phyloP scores from a whole-genome alignment of 371 early-diverging fungal species.

The Smittium mucronatum region DNA sequence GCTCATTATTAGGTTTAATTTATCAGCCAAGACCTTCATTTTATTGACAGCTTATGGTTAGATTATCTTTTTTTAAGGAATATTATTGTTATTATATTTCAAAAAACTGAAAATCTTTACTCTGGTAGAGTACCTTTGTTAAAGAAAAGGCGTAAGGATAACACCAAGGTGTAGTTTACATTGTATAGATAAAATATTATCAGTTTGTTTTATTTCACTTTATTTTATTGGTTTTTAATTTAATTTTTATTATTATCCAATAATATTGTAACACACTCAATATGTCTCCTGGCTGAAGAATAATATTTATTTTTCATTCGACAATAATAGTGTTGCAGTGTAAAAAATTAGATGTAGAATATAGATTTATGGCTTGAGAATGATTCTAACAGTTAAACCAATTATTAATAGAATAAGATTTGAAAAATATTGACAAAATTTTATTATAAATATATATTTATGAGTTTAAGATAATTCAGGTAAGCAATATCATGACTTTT shows the following conservation, averaged over 20 bases:
- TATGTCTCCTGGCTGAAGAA: too few species aligned
- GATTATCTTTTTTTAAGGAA: neutral
- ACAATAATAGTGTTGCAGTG: too few species aligned
- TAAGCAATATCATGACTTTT: too few species aligned
- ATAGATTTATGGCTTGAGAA: too few species aligned
- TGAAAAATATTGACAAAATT: too few species aligned
- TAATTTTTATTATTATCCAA: neutral
- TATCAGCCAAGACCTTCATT: neutral
- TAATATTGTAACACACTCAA: neutral
- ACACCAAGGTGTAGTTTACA: too few species aligned
- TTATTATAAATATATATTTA: too few species aligned
- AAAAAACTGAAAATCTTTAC: neutral
- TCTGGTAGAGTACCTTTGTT: neutral
- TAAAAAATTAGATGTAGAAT: too few species aligned
- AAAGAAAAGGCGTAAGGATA: neutral
- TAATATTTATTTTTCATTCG: too few species aligned
- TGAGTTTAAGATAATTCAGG: too few species aligned
- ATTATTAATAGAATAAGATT: too few species aligned
- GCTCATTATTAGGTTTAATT: neutral
- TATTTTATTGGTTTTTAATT: neutral
- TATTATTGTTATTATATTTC: neutral
- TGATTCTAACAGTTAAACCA: too few species aligned
- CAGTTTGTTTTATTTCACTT: neutral
- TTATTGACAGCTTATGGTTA: neutral
- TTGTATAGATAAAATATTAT: neutral